Percentiles rank a stretch among this genome's conserved stretches.
Evolutionary conservation across 176 grass and related monocot species (phyloP).

Genomic region (Oryza meridionalis): DNA sequence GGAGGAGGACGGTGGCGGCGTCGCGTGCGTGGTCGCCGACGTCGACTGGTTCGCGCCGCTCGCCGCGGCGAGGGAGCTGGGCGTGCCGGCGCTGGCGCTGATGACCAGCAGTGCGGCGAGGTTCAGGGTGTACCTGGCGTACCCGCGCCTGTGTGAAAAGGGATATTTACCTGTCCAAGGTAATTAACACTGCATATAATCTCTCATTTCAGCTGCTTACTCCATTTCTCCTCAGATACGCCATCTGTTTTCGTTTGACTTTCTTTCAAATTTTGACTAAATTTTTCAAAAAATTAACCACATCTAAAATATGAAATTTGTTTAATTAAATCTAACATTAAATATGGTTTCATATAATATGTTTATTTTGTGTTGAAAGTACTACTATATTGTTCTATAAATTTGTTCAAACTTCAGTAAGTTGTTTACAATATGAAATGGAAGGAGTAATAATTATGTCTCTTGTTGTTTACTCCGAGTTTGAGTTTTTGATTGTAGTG

Average conservation of each 20-base stretch:
- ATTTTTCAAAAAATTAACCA: too few relatives aligned
- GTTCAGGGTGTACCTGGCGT: constrained; percentile 15
- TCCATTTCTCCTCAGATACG: background rate
- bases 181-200: background rate
- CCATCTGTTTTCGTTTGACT: too few relatives aligned
- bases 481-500: too few relatives aligned
- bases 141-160: background rate
- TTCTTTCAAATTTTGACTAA: too few relatives aligned
- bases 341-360: too few relatives aligned
- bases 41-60: constrained; percentile 20
- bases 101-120: constrained; percentile 36
- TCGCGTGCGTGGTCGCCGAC: constrained; percentile 25
- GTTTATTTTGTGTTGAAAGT: too few relatives aligned
- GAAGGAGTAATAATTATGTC: background rate
- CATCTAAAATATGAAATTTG: too few relatives aligned
- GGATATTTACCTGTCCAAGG: constrained; percentile 33
- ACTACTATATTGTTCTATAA: too few relatives aligned
- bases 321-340: too few relatives aligned
- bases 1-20: background rate
- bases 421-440: too few relatives aligned
- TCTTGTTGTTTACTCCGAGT: background rate
- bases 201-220: background rate
- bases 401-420: too few relatives aligned
- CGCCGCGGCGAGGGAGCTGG: constrained; percentile 5
- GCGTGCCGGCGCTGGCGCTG: constrained; percentile 15